Conservation (phyloP, 176 grass and related monocot genomes). For the Carex cristatella region DNA sequence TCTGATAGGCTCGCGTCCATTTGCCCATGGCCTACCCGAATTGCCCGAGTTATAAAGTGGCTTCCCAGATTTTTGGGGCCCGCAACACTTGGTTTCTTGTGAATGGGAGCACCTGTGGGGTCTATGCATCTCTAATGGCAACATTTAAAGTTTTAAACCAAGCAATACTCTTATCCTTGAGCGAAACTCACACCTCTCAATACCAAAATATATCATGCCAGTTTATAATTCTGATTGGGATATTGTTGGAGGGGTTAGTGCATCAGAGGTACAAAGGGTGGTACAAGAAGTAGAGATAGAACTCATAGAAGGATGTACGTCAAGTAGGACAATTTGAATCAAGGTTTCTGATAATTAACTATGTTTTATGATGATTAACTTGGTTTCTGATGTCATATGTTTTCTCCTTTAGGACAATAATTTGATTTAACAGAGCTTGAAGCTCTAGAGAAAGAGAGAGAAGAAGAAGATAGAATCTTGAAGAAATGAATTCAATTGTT, state of each 20-base stretch:
- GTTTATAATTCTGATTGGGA: conserved; percentile 75
- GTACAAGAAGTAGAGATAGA: conserved; percentile 63
- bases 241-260: conserved; percentile 54
- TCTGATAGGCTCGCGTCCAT: conserved; percentile 33
- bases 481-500: too few species aligned
- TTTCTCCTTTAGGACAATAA: too few species aligned
- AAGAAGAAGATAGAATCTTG: too few species aligned
- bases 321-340: too few species aligned
- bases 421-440: too few species aligned
- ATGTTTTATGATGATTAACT: too few species aligned
- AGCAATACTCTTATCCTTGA: too few species aligned
- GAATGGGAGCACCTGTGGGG: conserved; percentile 74
- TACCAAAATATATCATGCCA: conserved; percentile 80
- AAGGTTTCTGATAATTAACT: too few species aligned
- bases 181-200: conserved; percentile 57
- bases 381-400: too few species aligned
- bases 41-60: conserved; percentile 50
- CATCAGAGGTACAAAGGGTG: conserved; percentile 40
- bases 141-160: too few species aligned
- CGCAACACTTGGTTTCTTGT: conserved; percentile 77
- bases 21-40: conserved; percentile 68
- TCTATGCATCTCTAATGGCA: conserved; percentile 85
- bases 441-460: too few species aligned
- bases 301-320: too few species aligned
- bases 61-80: conserved; percentile 64